phyloP scores from a whole-genome alignment of 2,329 filamentous ascomycete genomes.

The Alternaria ethzedia region DNA sequence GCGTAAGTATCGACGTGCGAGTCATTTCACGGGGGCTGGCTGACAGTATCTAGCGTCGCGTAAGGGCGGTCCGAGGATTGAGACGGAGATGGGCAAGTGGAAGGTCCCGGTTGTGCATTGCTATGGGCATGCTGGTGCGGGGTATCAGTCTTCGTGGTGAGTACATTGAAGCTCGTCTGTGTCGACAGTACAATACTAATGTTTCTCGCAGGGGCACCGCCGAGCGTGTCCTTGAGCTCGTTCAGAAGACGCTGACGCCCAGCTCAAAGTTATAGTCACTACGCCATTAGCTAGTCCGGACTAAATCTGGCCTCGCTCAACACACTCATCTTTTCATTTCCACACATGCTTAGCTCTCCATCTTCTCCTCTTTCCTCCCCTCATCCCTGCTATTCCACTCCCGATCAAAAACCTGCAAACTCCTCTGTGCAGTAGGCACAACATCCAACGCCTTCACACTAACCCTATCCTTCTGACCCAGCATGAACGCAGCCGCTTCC shows the following conservation, averaged over 20 bases:
- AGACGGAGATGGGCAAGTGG: conserved; percentile 67
- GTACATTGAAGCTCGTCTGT: neutral
- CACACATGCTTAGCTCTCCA: neutral
- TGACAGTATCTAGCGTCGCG: conserved; percentile 59
- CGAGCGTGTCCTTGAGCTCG: conserved; percentile 49
- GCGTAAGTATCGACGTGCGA: conserved; percentile 47
- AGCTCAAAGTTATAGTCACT: conserved; percentile 34
- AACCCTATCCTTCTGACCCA: conserved; percentile 50
- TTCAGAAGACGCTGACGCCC: conserved; percentile 35
- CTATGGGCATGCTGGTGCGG: conserved; percentile 81
- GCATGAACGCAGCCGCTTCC: conserved; percentile 52
- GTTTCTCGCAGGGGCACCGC: conserved; percentile 47
- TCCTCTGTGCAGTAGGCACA: conserved; percentile 53
- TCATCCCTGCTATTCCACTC: conserved; percentile 35
- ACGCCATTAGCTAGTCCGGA: too few relatives aligned
- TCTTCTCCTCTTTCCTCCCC: conserved; percentile 4
- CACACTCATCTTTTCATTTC: neutral
- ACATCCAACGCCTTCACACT: conserved; percentile 57
- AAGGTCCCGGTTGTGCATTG: conserved; percentile 69
- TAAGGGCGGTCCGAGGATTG: conserved; percentile 75
- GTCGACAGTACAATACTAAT: conserved; percentile 2
- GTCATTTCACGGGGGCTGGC: neutral
- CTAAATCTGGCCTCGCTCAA: too few relatives aligned
- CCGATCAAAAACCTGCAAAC: conserved; percentile 46
- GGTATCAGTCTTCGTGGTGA: conserved; percentile 63